These are phyloP conservation scores for Lasiodiplodia hormozganensis DNA, from an alignment of 2,329 filamentous ascomycete genomes.

Conservation along the genomic window DNA sequence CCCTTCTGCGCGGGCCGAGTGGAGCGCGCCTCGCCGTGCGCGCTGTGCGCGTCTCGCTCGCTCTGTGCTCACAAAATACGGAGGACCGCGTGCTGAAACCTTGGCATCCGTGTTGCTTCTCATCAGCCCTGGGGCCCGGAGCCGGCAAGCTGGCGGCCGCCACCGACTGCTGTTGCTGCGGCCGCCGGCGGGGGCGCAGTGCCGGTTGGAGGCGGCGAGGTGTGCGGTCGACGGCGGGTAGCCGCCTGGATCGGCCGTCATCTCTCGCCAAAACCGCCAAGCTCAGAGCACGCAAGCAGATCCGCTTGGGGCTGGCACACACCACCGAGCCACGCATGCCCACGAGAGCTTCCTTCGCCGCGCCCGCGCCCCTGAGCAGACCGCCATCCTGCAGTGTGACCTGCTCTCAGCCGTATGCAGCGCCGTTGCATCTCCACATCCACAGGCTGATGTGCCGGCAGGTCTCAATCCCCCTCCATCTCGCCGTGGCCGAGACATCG, in stretches of 20 bases:
- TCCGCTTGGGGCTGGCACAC: not conserved
- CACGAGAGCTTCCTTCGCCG: not conserved
- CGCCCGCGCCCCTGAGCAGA: conserved; percentile 9
- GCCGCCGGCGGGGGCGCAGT: not conserved
- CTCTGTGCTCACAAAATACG: conserved; percentile 12
- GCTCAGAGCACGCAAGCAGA: conserved; percentile 27
- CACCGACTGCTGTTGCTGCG: not conserved
- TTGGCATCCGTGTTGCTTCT: conserved; percentile 11
- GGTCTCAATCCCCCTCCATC: not conserved
- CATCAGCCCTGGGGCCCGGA: conserved; percentile 2
- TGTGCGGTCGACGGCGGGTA: not conserved
- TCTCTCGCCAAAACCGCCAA: conserved; percentile 20
- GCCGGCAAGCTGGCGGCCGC: not conserved
- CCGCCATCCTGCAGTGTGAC: not conserved
- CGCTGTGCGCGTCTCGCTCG: conserved; percentile 13
- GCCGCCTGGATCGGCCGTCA: conserved; percentile 17
- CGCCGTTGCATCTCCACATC: not conserved
- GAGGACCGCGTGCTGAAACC: conserved; percentile 26
- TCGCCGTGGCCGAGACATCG: not conserved
- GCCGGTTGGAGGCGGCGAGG: conserved; percentile 4
- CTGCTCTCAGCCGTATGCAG: not conserved
- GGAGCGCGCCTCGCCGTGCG: not conserved
- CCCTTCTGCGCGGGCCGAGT: conserved; percentile 7
- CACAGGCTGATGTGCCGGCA: not conserved
- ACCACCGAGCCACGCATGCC: not conserved